These are phyloP conservation scores for Corinectria fuckeliana DNA, from an alignment of 2,329 filamentous ascomycete species.

Conservation along the genomic window DNA sequence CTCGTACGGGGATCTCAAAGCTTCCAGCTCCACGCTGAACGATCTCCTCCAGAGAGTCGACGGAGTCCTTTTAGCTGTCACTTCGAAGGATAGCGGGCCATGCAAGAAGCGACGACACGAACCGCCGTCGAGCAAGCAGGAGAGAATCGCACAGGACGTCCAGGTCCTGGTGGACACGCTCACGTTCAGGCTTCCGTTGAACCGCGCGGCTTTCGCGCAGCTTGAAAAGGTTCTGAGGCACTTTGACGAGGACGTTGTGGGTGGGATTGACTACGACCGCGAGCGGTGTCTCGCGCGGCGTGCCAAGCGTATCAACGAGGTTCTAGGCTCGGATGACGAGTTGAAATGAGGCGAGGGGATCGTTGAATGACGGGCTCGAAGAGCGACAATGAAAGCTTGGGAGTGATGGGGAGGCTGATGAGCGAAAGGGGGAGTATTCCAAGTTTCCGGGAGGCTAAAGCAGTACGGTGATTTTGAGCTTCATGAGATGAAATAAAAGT, in stretches of 20 bases:
- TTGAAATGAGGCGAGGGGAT: neutral
- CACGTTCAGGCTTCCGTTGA: neutral
- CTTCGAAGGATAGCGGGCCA: neutral
- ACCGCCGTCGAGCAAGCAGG: neutral
- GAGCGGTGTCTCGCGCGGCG: constrained; percentile 5
- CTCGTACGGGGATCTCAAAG: neutral
- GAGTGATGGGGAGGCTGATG: neutral
- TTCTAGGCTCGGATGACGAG: neutral
- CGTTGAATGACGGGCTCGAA: too few relatives aligned
- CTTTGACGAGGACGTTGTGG: neutral
- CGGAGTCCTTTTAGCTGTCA: neutral
- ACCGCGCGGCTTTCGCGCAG: neutral
- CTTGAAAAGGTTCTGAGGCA: neutral
- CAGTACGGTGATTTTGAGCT: too few relatives aligned
- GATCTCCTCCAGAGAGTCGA: neutral
- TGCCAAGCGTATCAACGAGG: constrained; percentile 8
- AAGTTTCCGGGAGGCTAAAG: neutral
- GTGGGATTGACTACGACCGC: neutral
- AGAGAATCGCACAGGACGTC: neutral
- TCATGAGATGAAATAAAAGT: neutral
- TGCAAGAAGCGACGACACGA: neutral
- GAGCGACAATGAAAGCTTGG: neutral
- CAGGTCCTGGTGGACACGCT: neutral
- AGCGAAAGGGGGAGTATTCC: too few relatives aligned
- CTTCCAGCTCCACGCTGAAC: neutral